Percentiles rank a stretch among this genome's conserved stretches.
Evolutionary conservation across 495 filamentous ascomycete genomes (phyloP).

Genomic region (Xylaria bambusicola): DNA sequence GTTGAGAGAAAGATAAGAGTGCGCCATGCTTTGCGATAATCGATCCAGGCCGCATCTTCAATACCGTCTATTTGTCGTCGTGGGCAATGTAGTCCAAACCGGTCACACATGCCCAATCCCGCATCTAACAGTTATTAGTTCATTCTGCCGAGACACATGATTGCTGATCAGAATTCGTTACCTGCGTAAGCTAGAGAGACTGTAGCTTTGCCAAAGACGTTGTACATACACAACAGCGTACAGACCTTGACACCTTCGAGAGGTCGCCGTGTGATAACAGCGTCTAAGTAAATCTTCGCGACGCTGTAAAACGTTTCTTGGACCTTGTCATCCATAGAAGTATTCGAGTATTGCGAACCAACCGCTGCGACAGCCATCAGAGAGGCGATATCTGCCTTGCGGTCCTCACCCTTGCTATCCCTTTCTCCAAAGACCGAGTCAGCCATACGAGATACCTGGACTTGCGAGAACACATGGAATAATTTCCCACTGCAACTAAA

Average conservation of each 20-base stretch:
- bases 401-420: background rate
- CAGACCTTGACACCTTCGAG: slow-evolving; percentile 1
- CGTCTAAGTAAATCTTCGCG: background rate
- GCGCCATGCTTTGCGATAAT: slow-evolving; percentile 1
- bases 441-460: background rate
- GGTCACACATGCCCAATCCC: background rate
- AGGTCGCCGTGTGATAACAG: background rate
- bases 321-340: background rate
- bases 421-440: background rate
- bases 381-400: background rate
- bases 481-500: background rate
- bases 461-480: background rate
- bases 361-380: background rate
- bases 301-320: background rate
- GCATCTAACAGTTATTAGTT: background rate
- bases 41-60: background rate
- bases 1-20: background rate
- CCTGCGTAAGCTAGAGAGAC: background rate
- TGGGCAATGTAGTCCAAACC: background rate
- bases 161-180: background rate
- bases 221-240: slow-evolving; percentile 6
- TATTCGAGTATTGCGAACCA: background rate
- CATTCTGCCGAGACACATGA: too few relatives aligned
- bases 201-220: background rate
- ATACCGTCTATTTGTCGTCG: background rate